Conservation (phyloP, 1,139 yeast genomes). For the Yamadazyma aaseri region DNA sequence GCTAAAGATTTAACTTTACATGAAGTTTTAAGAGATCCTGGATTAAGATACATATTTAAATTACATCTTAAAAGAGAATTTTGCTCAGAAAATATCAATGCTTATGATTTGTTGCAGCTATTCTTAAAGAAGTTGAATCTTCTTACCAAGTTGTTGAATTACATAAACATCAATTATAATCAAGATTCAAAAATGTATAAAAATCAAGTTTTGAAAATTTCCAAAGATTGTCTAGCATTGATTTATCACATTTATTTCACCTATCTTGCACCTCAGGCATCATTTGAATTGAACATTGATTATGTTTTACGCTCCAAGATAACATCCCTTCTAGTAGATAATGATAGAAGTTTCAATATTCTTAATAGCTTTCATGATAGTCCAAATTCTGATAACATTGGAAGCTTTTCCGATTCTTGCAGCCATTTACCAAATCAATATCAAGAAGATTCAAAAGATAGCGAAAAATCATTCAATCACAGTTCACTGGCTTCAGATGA, state of each 20-base stretch:
- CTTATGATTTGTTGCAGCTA: conserved; percentile 57
- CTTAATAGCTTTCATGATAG: neutral
- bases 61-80: conserved; percentile 60
- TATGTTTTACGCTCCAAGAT: conserved; percentile 53
- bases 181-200: conserved; percentile 8
- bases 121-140: conserved; percentile 25
- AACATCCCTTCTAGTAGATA: conserved; percentile 38
- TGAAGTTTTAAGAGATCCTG: conserved; percentile 71
- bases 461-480: neutral
- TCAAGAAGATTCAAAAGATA: neutral
- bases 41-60: conserved; percentile 65
- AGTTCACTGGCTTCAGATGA: neutral
- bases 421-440: too few relatives aligned
- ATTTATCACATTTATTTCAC: conserved; percentile 67
- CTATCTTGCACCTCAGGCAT: conserved; percentile 67
- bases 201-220: conserved; percentile 40
- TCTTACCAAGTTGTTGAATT: conserved; percentile 19
- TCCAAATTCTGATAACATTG: neutral
- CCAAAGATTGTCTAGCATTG: conserved; percentile 52
- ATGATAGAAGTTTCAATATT: conserved; percentile 6
- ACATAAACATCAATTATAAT: conserved; percentile 6
- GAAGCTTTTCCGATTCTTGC: neutral
- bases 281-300: conserved; percentile 70
- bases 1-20: conserved; percentile 13
- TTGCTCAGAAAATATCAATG: conserved; percentile 77